Evolutionary conservation across 192 early-diverging fungal species (phyloP), one percentile per base, ranked within the genome.

Genomic region (Backusella tarrabulga): DNA sequence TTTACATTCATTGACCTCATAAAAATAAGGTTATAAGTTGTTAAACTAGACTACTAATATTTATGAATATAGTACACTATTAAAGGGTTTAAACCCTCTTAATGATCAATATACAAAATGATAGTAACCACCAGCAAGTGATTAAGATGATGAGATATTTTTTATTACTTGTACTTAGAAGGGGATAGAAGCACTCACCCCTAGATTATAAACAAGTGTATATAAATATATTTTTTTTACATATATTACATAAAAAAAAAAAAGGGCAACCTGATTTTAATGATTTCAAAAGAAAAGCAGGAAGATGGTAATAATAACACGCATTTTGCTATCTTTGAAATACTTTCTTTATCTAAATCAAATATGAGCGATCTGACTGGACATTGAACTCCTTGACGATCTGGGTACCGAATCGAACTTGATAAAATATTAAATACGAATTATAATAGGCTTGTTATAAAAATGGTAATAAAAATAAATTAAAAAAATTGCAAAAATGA

Each of bases 391-490:
- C 26, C 26, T 63, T 63, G 56, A 29, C 1, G 23, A 63, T 29
- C 56, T 63, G 56, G 56, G 56, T 29, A 63, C 56, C 5, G 56
- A 14, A 26, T 29, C 4, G 56, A 63, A 63, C 56, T 12, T 63
- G 23, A 63, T 63, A 50, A n/a, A 50, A 50, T 50, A n/a, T 50
- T 17, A 50, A 50, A 50, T 17, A 17, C 15, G 15, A 17, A 44
- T 15, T 56, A 56, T 21, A 21, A 21, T 63, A 63, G 21, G 12
- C 26, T 29, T 29, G 11, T 19, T 8, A 29, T 63, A 63, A 11
- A 63, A 63, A 63, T 63, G 56, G 56, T 4, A 63, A 63, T 63
- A 63, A 63, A 29, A 29, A 21, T 56, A 56, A 63, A 63, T 63
- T 63, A 63, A 60, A 63, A 63, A 29, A n/a, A 63, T n/a, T n/a